Evolutionary conservation across 192 early-diverging fungal species (phyloP), one percentile per base, ranked within the genome.

Genomic region (Coemansia sp.): DNA sequence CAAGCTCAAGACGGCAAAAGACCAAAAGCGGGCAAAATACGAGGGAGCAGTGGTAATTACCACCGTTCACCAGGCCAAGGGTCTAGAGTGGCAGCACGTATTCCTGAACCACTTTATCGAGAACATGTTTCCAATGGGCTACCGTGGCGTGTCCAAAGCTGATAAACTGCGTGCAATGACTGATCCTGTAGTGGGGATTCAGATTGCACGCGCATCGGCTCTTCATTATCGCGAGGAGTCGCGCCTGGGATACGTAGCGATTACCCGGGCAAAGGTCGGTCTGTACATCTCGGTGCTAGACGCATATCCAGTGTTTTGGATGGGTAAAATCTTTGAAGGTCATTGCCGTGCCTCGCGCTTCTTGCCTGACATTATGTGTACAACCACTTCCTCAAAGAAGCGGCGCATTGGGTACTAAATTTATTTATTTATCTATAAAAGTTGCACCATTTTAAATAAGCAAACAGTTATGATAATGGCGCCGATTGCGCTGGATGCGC

Each of bases 41-140:
- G 58, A 62, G 29, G 54, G 62, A 3, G 64, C 66, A 2, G 73
- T 75, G 5, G 64, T 81, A 0, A 75, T 81, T 2, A 67, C 62
- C 24, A 81, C 73, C 0, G 70, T 81, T 63, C 79, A 81, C 38
- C 79, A 81, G 60, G 73, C 73, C 6, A 81, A 81, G 61, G 73
- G 69, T 0, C 62, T 81, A 37, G 73, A 75, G 62, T 75, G 73
- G 79, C 57, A 69, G 63, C 73, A 75, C 32, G 73, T 75, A 6
- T 81, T 75, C 62, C 19, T 81, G 9, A 73, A 73, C 26, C 69
- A 81, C n/a, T 81, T 81, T 24, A 75, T 55, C 57, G 79, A 81
- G 26, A 23, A 54, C 39, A n/a, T 81, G 35, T 75, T 75, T 20
- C 79, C 79, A 1, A 81, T 81, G 79, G 57, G 61, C 1, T 80